Conservation (phyloP, 2,329 filamentous ascomycete species). For the Diaporthe citrichinensis region DNA sequence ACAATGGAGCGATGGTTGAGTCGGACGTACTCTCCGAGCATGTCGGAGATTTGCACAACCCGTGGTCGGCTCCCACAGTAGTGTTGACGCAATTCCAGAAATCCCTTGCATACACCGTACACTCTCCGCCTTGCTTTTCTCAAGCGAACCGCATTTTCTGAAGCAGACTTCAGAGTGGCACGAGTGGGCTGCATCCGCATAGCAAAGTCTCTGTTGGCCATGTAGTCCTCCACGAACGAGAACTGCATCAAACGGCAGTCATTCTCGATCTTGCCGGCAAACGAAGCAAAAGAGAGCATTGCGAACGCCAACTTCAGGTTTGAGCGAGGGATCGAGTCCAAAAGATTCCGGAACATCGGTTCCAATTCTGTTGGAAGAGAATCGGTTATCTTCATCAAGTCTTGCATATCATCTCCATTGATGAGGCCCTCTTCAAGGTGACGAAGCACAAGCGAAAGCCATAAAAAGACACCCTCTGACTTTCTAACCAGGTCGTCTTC, state of each 20-base stretch:
- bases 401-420: slow-evolving; percentile 13
- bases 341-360: slow-evolving; percentile 4
- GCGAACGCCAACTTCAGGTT: not conserved
- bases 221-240: slow-evolving; percentile 5
- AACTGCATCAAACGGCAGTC: slow-evolving; percentile 13
- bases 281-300: not conserved
- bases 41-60: slow-evolving; percentile 7
- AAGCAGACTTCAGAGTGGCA: not conserved
- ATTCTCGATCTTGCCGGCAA: not conserved
- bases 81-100: slow-evolving; percentile 1
- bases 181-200: slow-evolving; percentile 2
- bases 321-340: slow-evolving; percentile 10
- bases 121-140: not conserved
- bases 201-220: not conserved
- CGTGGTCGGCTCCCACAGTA: not conserved
- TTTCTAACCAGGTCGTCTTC: not conserved
- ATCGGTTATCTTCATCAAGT: slow-evolving; percentile 4
- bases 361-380: slow-evolving; percentile 9
- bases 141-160: not conserved
- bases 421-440: slow-evolving; percentile 4
- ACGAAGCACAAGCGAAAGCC: slow-evolving; percentile 5
- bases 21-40: not conserved
- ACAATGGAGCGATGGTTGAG: slow-evolving; percentile 18
- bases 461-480: slow-evolving; percentile 15
- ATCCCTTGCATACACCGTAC: slow-evolving; percentile 9